Evolutionary conservation across 805 yeast species (phyloP).

Genomic region (Starmerella lactis-condensi): DNA sequence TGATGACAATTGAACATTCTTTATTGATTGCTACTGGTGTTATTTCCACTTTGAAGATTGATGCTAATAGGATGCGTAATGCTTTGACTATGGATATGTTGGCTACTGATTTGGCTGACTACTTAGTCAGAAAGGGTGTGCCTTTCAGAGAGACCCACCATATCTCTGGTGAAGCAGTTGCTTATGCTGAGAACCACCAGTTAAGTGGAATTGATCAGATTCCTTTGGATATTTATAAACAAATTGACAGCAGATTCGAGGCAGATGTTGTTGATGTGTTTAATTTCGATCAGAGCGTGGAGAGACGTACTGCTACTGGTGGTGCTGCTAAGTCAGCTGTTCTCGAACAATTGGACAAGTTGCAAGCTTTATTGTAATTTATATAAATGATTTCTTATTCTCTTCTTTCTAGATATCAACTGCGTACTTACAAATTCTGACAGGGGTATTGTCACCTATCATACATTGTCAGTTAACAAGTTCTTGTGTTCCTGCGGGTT

Average conservation of each 20-base stretch:
- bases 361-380: too few relatives aligned
- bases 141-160: constrained; percentile 99
- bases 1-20: constrained; percentile 84
- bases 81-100: constrained; percentile 97
- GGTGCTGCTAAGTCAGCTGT: constrained; percentile 92
- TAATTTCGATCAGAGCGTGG: constrained; percentile 83
- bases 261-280: constrained; percentile 72
- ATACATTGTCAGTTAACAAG: too few relatives aligned
- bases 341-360: constrained; percentile 40
- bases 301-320: constrained; percentile 89
- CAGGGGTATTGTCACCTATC: too few relatives aligned
- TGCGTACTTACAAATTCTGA: too few relatives aligned
- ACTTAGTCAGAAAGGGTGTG: constrained; percentile 90
- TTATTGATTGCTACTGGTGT: constrained; percentile 91
- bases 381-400: too few relatives aligned
- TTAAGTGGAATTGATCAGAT: constrained; percentile 76
- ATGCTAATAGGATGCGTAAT: constrained; percentile 56
- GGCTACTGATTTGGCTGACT: constrained; percentile 96
- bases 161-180: constrained; percentile 94
- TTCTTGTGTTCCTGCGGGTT: too few relatives aligned
- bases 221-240: constrained; percentile 54
- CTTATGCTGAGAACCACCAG: constrained; percentile 61
- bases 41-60: constrained; percentile 62
- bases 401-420: too few relatives aligned
- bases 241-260: constrained; percentile 63